These are phyloP conservation scores for Pyrenula aspistea DNA, from an alignment of 495 filamentous ascomycete species.

Conservation along the genomic window DNA sequence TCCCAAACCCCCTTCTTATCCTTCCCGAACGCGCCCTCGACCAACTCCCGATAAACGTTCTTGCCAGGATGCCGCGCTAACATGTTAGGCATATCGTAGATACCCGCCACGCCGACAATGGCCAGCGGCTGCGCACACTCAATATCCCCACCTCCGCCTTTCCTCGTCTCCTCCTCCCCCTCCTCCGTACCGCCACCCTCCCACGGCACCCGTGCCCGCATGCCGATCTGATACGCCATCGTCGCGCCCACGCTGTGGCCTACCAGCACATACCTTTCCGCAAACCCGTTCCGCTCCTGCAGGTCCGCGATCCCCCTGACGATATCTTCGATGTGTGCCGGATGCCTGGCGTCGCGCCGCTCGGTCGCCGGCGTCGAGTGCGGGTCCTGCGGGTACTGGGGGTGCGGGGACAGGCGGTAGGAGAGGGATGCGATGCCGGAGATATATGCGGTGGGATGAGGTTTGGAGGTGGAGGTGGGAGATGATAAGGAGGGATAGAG, in stretches of 20 bases:
- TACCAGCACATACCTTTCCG: constrained; percentile 45
- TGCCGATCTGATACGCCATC: constrained; percentile 56
- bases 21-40: constrained; percentile 49
- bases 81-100: constrained; percentile 46
- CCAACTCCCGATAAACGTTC: constrained; percentile 46
- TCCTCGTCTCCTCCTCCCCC: not conserved
- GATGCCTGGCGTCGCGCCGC: constrained; percentile 45
- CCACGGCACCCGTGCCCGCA: constrained; percentile 20
- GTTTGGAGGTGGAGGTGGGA: constrained; percentile 8
- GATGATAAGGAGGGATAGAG: constrained; percentile 23
- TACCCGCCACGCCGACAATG: constrained; percentile 49
- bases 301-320: constrained; percentile 48
- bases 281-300: constrained; percentile 38
- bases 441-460: constrained; percentile 23
- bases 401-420: constrained; percentile 71
- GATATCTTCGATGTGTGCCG: constrained; percentile 64
- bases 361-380: constrained; percentile 19
- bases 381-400: constrained; percentile 40
- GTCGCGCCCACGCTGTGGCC: constrained; percentile 73
- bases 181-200: not conserved
- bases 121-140: constrained; percentile 22
- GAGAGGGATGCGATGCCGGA: constrained; percentile 60
- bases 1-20: constrained; percentile 36
- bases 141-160: not conserved
- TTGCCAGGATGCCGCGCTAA: constrained; percentile 35